A percentile compares a stretch with the other conserved stretches of the same genome.
phyloP scores from a whole-genome alignment of 192 early-diverging fungal species.

The Phycomyces blakesleeanus region DNA sequence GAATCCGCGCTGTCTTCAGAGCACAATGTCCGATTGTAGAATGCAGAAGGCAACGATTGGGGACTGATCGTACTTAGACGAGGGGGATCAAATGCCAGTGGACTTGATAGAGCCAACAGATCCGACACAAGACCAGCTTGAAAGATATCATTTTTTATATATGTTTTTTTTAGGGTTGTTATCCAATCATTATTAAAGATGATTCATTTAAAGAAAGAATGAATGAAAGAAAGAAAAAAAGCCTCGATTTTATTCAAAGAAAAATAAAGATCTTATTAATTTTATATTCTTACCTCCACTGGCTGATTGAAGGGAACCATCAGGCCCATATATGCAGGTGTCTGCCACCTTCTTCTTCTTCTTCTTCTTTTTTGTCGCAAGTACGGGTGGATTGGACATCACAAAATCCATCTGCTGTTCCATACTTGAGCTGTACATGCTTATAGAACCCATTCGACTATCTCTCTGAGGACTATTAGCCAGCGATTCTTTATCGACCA shows the following conservation, averaged over 20 bases:
- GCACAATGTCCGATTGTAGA: constrained; percentile 11
- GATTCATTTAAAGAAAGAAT: too few relatives aligned
- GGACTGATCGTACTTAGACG: constrained; percentile 31
- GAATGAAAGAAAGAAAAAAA: too few relatives aligned
- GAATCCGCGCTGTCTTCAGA: constrained; percentile 22
- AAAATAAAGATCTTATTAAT: not conserved
- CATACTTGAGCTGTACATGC: too few relatives aligned
- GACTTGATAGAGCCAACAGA: constrained; percentile 11
- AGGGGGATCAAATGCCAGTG: constrained; percentile 27
- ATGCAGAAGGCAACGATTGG: constrained; percentile 26
- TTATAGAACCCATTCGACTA: constrained; percentile 5
- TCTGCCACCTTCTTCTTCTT: constrained; percentile 35
- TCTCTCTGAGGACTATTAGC: constrained; percentile 8
- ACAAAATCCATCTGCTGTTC: constrained; percentile 14
- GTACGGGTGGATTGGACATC: constrained; percentile 9
- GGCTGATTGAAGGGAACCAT: constrained; percentile 20
- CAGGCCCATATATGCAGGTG: constrained; percentile 22
- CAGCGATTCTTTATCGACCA: constrained; percentile 9
- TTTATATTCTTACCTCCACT: constrained; percentile 14
- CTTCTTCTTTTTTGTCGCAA: constrained; percentile 27
- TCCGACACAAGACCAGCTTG: constrained; percentile 3
- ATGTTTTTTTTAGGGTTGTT: too few relatives aligned
- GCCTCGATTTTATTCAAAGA: too few relatives aligned
- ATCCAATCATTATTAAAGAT: too few relatives aligned
- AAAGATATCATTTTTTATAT: not conserved